Percentiles rank a stretch among this genome's conserved stretches.
Conservation (phyloP, 352 stramenopile genomes). For the Phytophthora pinifolia region DNA sequence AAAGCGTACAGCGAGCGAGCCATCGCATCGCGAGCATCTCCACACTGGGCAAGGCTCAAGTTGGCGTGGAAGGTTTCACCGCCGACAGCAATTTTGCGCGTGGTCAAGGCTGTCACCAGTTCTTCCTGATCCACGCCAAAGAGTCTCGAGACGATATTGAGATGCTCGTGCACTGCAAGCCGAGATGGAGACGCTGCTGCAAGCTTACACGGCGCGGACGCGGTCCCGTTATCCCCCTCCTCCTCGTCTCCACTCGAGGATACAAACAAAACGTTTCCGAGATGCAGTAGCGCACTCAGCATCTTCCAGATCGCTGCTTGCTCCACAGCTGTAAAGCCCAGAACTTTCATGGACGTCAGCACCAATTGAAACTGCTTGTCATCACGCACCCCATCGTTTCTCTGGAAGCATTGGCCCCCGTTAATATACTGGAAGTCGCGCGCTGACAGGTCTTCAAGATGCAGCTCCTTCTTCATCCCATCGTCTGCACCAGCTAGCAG, state of each 20-base stretch:
- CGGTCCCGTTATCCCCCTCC: constrained; percentile 39
- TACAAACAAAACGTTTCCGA: constrained; percentile 81
- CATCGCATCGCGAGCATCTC: constrained; percentile 68
- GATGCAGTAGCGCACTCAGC: constrained; percentile 72
- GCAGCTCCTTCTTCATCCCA: constrained; percentile 42
- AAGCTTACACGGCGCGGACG: constrained; percentile 40
- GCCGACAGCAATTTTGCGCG: constrained; percentile 70
- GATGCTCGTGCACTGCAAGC: constrained; percentile 38
- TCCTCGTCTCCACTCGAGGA: constrained; percentile 59
- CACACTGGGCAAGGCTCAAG: constrained; percentile 66
- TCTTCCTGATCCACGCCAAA: constrained; percentile 47
- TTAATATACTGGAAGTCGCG: constrained; percentile 71
- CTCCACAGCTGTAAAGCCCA: constrained; percentile 69
- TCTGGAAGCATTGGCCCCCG: constrained; percentile 60
- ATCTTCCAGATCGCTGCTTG: constrained; percentile 69
- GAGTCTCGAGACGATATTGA: constrained; percentile 42
- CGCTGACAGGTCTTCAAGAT: constrained; percentile 36
- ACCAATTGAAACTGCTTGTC: constrained; percentile 62
- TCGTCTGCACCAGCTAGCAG: constrained; percentile 58
- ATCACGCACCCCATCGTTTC: constrained; percentile 71
- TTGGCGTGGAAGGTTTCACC: constrained; percentile 68
- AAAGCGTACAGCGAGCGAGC: constrained; percentile 78
- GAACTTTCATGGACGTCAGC: constrained; percentile 64
- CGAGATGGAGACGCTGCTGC: constrained; percentile 35
- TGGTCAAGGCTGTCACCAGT: constrained; percentile 57